These are phyloP conservation scores for Blastobotrys terrestris DNA, from an alignment of 805 yeast genomes.

Conservation along the genomic window DNA sequence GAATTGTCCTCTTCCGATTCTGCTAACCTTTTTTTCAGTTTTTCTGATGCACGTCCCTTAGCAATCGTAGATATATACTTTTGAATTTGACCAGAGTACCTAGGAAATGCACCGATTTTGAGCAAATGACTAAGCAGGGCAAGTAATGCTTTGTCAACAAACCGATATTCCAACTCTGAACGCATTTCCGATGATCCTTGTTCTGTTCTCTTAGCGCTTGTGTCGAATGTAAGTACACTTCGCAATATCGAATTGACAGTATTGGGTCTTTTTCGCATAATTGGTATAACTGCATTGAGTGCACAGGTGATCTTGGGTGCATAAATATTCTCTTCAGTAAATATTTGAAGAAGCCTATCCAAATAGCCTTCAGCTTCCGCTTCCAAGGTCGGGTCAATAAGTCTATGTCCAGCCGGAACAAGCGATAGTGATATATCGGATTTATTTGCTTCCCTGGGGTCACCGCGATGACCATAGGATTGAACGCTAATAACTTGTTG, in stretches of 20 bases:
- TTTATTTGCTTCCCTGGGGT: constrained; percentile 26
- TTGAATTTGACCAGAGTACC: constrained; percentile 28
- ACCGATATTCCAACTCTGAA: constrained; percentile 52
- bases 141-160: constrained; percentile 53
- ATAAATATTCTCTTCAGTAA: constrained; percentile 51
- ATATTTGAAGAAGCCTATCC: constrained; percentile 53
- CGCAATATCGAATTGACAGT: constrained; percentile 49
- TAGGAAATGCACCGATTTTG: constrained; percentile 26
- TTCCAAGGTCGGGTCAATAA: constrained; percentile 52
- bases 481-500: constrained; percentile 54
- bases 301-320: constrained; percentile 60
- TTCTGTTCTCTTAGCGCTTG: constrained; percentile 17
- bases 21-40: constrained; percentile 29
- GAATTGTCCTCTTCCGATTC: constrained; percentile 24
- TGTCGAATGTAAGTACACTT: constrained; percentile 54
- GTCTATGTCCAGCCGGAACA: constrained; percentile 56
- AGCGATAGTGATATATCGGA: constrained; percentile 43
- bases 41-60: constrained; percentile 25
- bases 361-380: constrained; percentile 66
- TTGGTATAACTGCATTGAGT: constrained; percentile 53
- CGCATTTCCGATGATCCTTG: constrained; percentile 23
- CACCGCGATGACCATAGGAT: constrained; percentile 34
- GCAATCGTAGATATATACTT: constrained; percentile 26
- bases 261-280: constrained; percentile 62
- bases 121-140: constrained; percentile 22